Evolutionary conservation across 1,139 yeast species (phyloP), one percentile per base, ranked within the genome.

Genomic region (Lodderomyces parapsilosis): DNA sequence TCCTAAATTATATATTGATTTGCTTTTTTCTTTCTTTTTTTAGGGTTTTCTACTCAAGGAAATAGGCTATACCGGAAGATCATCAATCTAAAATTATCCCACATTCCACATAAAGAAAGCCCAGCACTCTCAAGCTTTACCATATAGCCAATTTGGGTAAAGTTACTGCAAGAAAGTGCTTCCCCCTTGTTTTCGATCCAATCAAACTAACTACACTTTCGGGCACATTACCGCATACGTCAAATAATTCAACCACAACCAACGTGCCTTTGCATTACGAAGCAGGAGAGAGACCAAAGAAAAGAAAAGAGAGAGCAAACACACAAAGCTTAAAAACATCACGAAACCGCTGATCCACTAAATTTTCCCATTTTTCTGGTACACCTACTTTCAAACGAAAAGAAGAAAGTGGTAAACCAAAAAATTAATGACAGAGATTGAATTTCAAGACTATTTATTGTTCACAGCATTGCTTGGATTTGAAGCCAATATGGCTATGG

Each of bases 401-500:
- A n/a, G n/a, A n/a, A n/a, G 19, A 13, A 30, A 17, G 19, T 7
- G 19, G 19, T 30, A 6, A 27, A n/a, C 15, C 28, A 25, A 30
- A 27, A 27, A 17, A 4, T 30, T 30, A 11, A 30, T 30, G 33
- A 3, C 33, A 30, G 33, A 30, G 33, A 6, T 40, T 32, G 43
- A 43, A 22, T 43, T 40, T 19, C 39, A 45, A 43, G 48, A 45
- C 41, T 45, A 45, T 38, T 45, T 45, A 32, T 32, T 45, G 13
- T 45, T 40, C 28, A 34, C 42, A 31, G 20, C 19, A 4, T 22
- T 22, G 7, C 31, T 36, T 25, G 39, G 17, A 5, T 13, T 27
- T 20, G 33, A 14, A 14, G 33, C 32, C 6, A 14, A 28, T 14
- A n/a, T 28, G 32, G 15, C 32, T 28, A 28, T 9, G 5, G 8